Conservation (phyloP, 371 early-diverging fungal species). For the Mortierella sp. region DNA sequence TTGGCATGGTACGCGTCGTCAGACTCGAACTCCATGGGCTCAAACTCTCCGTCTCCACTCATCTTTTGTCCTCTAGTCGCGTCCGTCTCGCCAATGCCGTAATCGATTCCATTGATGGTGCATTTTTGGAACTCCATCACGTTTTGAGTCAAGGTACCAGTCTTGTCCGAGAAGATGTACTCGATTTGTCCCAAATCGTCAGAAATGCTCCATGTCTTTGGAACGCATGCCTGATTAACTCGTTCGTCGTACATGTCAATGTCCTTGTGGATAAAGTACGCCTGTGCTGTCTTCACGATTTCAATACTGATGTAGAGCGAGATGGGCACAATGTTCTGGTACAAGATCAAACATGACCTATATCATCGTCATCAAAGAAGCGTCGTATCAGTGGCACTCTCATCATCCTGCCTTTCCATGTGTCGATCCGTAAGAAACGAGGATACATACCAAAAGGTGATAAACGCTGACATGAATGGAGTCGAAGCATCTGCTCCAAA, state of each 20-base stretch:
- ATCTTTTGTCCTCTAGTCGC: constrained; percentile 55
- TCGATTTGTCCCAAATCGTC: constrained; percentile 94
- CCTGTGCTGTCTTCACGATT: constrained; percentile 83
- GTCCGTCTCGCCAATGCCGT: constrained; percentile 71
- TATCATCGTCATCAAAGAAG: background rate
- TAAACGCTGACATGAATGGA: constrained; percentile 50
- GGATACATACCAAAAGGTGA: constrained; percentile 56
- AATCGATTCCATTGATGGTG: constrained; percentile 84
- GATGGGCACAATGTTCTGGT: constrained; percentile 91
- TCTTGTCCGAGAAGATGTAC: constrained; percentile 98
- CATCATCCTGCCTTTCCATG: background rate
- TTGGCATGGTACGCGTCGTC: constrained; percentile 28
- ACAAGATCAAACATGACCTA: constrained; percentile 78
- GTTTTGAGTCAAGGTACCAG: constrained; percentile 96
- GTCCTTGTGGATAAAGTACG: constrained; percentile 84
- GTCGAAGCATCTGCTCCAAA: constrained; percentile 41
- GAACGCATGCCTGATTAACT: constrained; percentile 80
- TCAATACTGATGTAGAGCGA: constrained; percentile 97
- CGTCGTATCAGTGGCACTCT: background rate
- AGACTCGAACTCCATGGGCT: constrained; percentile 40
- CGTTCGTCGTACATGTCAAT: constrained; percentile 88
- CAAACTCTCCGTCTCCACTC: constrained; percentile 47
- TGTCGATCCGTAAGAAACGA: background rate
- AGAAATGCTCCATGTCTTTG: constrained; percentile 89
- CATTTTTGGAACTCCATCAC: constrained; percentile 93